Evolutionary conservation across 2,329 filamentous ascomycete genomes (phyloP), one percentile per base, ranked within the genome.

Genomic region (Fusarium pseudoanthophilum): DNA sequence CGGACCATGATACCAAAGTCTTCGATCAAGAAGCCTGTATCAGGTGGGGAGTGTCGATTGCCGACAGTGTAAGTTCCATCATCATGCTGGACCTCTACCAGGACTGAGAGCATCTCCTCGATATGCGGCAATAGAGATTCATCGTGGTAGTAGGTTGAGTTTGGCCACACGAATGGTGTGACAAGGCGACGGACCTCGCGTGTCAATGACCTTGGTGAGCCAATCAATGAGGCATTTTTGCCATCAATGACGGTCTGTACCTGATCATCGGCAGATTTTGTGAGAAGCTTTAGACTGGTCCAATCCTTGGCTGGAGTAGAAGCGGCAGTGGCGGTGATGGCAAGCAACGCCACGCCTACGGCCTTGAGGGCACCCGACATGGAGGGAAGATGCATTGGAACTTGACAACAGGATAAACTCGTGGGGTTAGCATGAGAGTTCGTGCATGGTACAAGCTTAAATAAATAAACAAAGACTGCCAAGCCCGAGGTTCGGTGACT

Each of bases 1-100:
- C 66, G 66, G 13, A 69, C 57, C 64, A 69, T 69, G 2, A 69
- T 56, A 8, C 66, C 66, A 30, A 69, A 64, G 21, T 69, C 66
- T 14, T 69, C 64, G 3, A 69, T 69, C 11, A 69, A 11, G 11
- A 69, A 69, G 5, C 66, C 66, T 1, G 66, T 69, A n/a, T 69
- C 64, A 5, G 66, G 66, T 0, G 66, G 66, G 5, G 66, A 69
- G 8, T 69, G 66, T 11, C 66, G 57, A 39, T 69, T 69, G 11
- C 66, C 66, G 18, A 69, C 64, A 1, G 42, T 69, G 3, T 69
- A 69, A 2, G 66, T 69, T 2, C 66, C 66, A 4, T 69, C 64
- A 0, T 53, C 45, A 11, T 69, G 65, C 24, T 68, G 66, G 1
- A 56, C 66, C 5, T 64, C 39, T 26, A 55, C 37, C 0, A 69